phyloP scores from a whole-genome alignment of 2,329 filamentous ascomycete species.

The Colletotrichum sp. region DNA sequence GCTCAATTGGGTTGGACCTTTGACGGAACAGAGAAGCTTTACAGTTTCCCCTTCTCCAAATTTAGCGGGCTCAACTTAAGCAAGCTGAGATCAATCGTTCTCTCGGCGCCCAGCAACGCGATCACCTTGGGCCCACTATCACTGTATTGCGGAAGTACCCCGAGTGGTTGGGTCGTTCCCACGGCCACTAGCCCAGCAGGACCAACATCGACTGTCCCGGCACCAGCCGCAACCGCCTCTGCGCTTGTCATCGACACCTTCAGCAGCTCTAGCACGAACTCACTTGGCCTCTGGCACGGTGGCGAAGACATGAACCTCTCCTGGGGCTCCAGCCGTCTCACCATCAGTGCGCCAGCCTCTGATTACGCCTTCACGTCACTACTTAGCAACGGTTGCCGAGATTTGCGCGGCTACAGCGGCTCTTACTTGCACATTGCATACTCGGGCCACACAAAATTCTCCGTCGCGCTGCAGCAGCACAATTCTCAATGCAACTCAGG shows the following conservation, averaged over 20 bases:
- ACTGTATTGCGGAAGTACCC: constrained; percentile 61
- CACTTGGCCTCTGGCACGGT: constrained; percentile 70
- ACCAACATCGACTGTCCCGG: constrained; percentile 52
- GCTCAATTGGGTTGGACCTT: constrained; percentile 63
- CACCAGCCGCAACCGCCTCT: constrained; percentile 52
- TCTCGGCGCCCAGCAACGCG: constrained; percentile 49
- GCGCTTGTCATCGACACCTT: constrained; percentile 68
- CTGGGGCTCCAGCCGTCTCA: constrained; percentile 56
- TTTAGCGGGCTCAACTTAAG: constrained; percentile 54
- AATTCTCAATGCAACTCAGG: constrained; percentile 63
- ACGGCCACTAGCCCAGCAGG: constrained; percentile 42
- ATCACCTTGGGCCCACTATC: constrained; percentile 61
- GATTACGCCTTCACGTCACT: constrained; percentile 68
- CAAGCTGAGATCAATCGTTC: constrained; percentile 57
- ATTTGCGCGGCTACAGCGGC: constrained; percentile 60
- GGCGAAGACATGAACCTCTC: constrained; percentile 63
- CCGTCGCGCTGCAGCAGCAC: constrained; percentile 69
- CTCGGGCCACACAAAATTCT: constrained; percentile 66
- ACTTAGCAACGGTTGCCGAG: constrained; percentile 41
- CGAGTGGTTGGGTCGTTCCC: constrained; percentile 52
- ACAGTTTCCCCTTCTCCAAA: constrained; percentile 60
- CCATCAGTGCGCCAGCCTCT: constrained; percentile 35
- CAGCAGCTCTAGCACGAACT: constrained; percentile 54
- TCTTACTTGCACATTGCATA: constrained; percentile 71
- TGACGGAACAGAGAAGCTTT: constrained; percentile 64